Evolutionary conservation across 306 rosid genomes (phyloP).

Genomic region (Trifolium dubium): DNA sequence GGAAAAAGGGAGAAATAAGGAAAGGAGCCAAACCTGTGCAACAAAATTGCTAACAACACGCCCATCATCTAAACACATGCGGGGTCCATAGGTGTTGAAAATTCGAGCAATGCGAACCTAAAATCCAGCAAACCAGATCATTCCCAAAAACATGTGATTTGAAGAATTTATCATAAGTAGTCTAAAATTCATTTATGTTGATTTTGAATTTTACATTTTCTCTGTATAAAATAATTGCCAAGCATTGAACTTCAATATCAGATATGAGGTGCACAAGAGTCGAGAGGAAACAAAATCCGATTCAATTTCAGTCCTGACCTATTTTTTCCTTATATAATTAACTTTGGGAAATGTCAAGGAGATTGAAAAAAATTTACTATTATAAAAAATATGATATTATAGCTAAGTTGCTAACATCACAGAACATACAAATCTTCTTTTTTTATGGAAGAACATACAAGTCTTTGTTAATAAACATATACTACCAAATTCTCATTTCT

Average conservation of each 20-base stretch:
- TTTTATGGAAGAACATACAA: background rate
- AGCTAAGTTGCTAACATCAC: background rate
- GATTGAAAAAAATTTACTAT: background rate
- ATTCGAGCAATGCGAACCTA: slow-evolving; percentile 98
- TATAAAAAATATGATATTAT: slow-evolving; percentile 12
- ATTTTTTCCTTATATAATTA: slow-evolving; percentile 11
- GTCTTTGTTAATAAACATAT: slow-evolving; percentile 12
- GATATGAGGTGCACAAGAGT: background rate
- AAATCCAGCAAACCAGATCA: slow-evolving; percentile 41
- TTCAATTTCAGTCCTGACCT: slow-evolving; percentile 11
- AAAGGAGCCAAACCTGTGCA: slow-evolving; percentile 72
- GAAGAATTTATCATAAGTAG: background rate
- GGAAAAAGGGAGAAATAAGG: background rate
- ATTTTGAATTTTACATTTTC: slow-evolving; percentile 20
- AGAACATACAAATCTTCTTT: too few relatives aligned
- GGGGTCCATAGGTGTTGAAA: slow-evolving; percentile 93
- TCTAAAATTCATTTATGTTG: slow-evolving; percentile 25
- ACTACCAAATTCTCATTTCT: slow-evolving; percentile 12
- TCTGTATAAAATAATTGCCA: slow-evolving; percentile 9
- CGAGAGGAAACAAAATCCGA: background rate
- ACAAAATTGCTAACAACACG: slow-evolving; percentile 99
- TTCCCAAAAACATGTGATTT: slow-evolving; percentile 41
- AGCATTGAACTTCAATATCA: slow-evolving; percentile 20
- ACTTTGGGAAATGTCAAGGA: slow-evolving; percentile 2
- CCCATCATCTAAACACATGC: slow-evolving; percentile 99